Conservation (phyloP, 2,329 filamentous ascomycete species). For the Thermoascus crustaceus region DNA sequence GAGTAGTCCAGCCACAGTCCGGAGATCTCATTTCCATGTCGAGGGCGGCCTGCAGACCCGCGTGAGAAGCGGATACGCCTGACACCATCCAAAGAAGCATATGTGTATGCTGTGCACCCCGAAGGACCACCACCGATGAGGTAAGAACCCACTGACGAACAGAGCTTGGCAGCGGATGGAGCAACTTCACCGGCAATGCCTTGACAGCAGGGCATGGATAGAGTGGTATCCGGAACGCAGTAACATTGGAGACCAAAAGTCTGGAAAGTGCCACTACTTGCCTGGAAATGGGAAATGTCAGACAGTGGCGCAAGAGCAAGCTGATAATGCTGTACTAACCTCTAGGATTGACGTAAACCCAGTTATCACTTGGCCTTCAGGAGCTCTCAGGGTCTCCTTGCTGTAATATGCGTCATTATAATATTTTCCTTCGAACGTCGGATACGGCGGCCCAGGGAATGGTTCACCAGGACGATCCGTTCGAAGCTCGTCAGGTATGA, state of each 20-base stretch:
- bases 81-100: not conserved
- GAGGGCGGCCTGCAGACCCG: not conserved
- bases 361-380: conserved; percentile 1
- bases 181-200: not conserved
- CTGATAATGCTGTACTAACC: not conserved
- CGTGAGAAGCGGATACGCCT: not conserved
- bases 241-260: conserved; percentile 4
- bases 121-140: not conserved
- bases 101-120: not conserved
- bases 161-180: not conserved
- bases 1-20: not conserved
- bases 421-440: not conserved
- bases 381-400: not conserved
- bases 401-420: not conserved
- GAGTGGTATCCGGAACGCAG: too few relatives aligned
- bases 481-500: conserved; percentile 2
- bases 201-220: not conserved
- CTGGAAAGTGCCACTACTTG: conserved; percentile 1
- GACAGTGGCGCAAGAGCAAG: not conserved
- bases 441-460: too few relatives aligned
- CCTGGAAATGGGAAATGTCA: not conserved
- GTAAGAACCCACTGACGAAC: conserved; percentile 2
- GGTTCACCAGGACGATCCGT: not conserved
- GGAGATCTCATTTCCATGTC: not conserved
- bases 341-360: conserved; percentile 3